Percentiles rank a stretch among this genome's conserved stretches.
Evolutionary conservation across 2,329 filamentous ascomycete species (phyloP).

Genomic region (Phaeosphaeriaceae sp.): DNA sequence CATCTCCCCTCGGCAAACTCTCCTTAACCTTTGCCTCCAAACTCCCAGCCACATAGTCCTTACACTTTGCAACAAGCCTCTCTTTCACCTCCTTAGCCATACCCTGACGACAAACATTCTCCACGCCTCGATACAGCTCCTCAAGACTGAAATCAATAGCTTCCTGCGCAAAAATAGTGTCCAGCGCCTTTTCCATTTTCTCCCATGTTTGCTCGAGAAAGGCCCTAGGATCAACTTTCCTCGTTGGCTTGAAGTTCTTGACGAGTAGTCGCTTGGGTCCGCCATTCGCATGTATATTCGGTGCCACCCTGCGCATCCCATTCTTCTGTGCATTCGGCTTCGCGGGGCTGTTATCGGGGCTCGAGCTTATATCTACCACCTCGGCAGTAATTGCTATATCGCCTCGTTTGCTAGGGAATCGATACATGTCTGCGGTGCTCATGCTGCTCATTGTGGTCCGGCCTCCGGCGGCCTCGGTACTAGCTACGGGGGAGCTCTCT

Average conservation of each 20-base stretch:
- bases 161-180: constrained; percentile 72
- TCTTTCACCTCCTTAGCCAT: constrained; percentile 71
- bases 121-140: constrained; percentile 85
- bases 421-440: constrained; percentile 45
- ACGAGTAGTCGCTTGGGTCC: constrained; percentile 89
- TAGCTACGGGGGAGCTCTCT: constrained; percentile 26
- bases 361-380: constrained; percentile 39
- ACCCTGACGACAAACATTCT: constrained; percentile 86
- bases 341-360: constrained; percentile 51
- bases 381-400: constrained; percentile 21
- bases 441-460: constrained; percentile 23
- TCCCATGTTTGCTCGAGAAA: constrained; percentile 80
- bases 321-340: constrained; percentile 48
- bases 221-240: constrained; percentile 70
- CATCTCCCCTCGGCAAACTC: constrained; percentile 62
- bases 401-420: constrained; percentile 40
- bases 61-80: constrained; percentile 70
- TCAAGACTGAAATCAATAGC: constrained; percentile 74
- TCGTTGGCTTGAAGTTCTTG: constrained; percentile 79
- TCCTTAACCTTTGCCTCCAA: constrained; percentile 67
- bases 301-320: constrained; percentile 54
- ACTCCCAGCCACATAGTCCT: constrained; percentile 63
- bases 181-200: constrained; percentile 75
- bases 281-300: constrained; percentile 68
- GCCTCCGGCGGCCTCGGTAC: constrained; percentile 15